phyloP scores from a whole-genome alignment of 768 basidiomycete species.

The Leucocoprinus sp. region DNA sequence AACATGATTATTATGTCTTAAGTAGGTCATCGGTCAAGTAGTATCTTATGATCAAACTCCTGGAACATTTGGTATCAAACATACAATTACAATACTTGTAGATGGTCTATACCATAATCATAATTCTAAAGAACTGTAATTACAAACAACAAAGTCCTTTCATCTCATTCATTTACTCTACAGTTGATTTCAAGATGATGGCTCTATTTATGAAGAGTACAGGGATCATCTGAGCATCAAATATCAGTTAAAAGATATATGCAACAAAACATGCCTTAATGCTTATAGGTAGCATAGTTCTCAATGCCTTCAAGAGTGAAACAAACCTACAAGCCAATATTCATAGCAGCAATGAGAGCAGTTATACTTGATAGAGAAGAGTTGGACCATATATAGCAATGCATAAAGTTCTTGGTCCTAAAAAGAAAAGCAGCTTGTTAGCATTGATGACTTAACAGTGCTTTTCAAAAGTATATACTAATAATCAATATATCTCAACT shows the following conservation, averaged over 20 bases:
- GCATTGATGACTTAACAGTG: neutral
- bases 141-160: slow-evolving; percentile 46
- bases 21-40: no score
- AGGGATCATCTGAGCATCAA: slow-evolving; percentile 57
- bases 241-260: neutral
- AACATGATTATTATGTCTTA: no score
- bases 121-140: no score
- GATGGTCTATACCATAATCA: no score
- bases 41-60: no score
- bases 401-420: slow-evolving; percentile 78
- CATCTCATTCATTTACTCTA: no score
- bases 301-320: slow-evolving; percentile 81
- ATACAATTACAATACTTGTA: no score
- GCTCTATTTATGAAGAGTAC: slow-evolving; percentile 90
- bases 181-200: slow-evolving; percentile 63
- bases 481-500: slow-evolving; percentile 58
- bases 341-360: slow-evolving; percentile 63
- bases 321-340: slow-evolving; percentile 58
- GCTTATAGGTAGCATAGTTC: slow-evolving; percentile 74
- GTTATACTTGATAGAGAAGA: slow-evolving; percentile 83
- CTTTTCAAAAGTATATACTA: slow-evolving; percentile 39
- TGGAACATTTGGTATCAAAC: no score
- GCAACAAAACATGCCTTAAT: slow-evolving; percentile 1
- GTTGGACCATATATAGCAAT: slow-evolving; percentile 85
- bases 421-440: slow-evolving; percentile 7